phyloP scores from a whole-genome alignment of 306 rosid species.

The Bauhinia variegata region DNA sequence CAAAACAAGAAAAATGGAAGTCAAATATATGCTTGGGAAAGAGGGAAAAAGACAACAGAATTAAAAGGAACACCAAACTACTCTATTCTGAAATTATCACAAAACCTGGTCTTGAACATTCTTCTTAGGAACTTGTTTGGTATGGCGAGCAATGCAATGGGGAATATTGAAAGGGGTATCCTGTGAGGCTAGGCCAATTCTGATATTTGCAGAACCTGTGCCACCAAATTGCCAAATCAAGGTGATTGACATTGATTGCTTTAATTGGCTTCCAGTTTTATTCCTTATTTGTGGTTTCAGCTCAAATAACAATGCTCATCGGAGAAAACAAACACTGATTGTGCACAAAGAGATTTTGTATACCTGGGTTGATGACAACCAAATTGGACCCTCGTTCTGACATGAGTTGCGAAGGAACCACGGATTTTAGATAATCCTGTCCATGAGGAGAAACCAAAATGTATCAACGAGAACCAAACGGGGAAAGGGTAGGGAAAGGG shows the following conservation, averaged over 20 bases:
- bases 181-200: conserved; percentile 91
- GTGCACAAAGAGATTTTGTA: conserved; percentile 25
- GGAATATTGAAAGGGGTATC: conserved; percentile 76
- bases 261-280: neutral
- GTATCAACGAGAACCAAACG: conserved; percentile 24
- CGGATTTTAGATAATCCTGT: conserved; percentile 94
- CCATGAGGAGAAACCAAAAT: conserved; percentile 19
- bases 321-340: conserved; percentile 19
- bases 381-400: conserved; percentile 91
- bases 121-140: conserved; percentile 65
- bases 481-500: neutral
- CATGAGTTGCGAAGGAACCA: conserved; percentile 84
- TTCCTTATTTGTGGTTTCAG: neutral
- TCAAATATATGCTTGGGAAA: conserved; percentile 7
- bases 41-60: neutral
- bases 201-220: conserved; percentile 80
- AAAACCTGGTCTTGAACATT: conserved; percentile 88
- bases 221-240: conserved; percentile 29
- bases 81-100: conserved; percentile 3
- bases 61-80: neutral
- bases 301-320: neutral
- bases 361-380: conserved; percentile 92
- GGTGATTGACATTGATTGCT: neutral
- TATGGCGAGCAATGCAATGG: conserved; percentile 85
- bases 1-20: conserved; percentile 22